Base-by-base conservation (phyloP, 2,329 filamentous ascomycete species). In the Diplodia seriata region DNA sequence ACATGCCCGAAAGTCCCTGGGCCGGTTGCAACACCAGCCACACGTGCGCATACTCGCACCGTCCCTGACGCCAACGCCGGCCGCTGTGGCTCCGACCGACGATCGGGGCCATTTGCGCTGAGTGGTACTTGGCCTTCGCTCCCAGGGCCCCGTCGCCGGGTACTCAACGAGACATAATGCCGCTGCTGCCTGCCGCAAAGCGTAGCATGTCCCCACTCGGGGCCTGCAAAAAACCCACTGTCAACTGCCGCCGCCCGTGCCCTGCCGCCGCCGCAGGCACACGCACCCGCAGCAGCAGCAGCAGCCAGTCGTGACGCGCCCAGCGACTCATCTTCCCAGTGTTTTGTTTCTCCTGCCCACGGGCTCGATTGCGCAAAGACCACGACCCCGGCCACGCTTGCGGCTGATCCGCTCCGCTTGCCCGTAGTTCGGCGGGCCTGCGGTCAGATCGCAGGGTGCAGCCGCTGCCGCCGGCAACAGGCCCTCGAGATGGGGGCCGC, bases 361-460 rank as follows among this genome's bases (percentile, higher is more conserved):
- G 38, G 36, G 18, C 23, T 59, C 23, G 43, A 63, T 63, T 63
- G 59, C 59, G 59, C 47, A 63, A 51, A 51, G 43, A 51, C 59
- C 59, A 51, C 29, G 43, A 6, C 23, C 43, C 57, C 43, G 20
- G 43, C 23, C 53, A 38, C 51, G 63, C 63, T 56, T 66, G 63
- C 53, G 64, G 64, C 53, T 66, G 53, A 66, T 57, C 64, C 63
- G 54, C 63, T 66, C 63, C 63, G 63, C 43, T 29, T 55, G 53
- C 63, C 63, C 63, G 63, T 66, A 43, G 51, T 31, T 43, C 57
- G 57, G 57, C 57, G 57, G 57, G 40, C 57, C 57, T 62, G 57
- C 43, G 59, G 59, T 63, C 59, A 51, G 59, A 63, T 63, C 59
- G 59, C 59, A 51, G 20, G 57, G 59, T 20, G 59, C 43, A 63